Evolutionary conservation across 352 stramenopile species (phyloP), one percentile per base, ranked within the genome.

Genomic region (Phytopythium boreale): DNA sequence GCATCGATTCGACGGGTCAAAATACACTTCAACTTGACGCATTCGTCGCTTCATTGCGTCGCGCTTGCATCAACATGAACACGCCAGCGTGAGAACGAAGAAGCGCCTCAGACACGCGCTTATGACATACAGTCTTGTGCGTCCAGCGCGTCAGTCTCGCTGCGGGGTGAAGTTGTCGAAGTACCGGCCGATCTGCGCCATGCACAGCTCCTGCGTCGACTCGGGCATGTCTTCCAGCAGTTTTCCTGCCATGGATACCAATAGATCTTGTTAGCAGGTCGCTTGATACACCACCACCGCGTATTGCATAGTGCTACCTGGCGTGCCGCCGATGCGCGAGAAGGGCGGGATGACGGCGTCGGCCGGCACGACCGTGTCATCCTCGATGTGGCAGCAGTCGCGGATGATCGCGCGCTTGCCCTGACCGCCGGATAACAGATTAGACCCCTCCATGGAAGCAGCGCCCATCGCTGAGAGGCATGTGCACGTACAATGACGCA

Each of bases 311-410:
- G 10, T 39, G 34, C 10, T 78, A 92, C 86, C 86, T 70, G 86
- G 86, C 29, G 91, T 84, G 27, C 86, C 86, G 24, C 79, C 67
- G 52, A 95, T 81, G 22, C 74, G 79, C 15, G 84, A 92, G 61
- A 92, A 95, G 15, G 86, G 86, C 11, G 82, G 79, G 39, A 95
- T 89, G 47, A 93, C 82, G 2, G 84, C 71, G 57, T 95, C 86
- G 31, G 82, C 67, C n/a, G 86, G 80, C 24, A 95, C 75, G 34
- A 95, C 70, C 14, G 82, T 90, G 62, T 92, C 88, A 64, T 92
- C 84, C 67, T 92, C 86, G 52, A 95, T 91, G 62, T 74, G 79
- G 49, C 86, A 95, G 72, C 86, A 95, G 66, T 95, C 86, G 60
- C 84, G 84, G 67, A 95, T 92, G 58, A 95, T 93, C 19, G 76